These are phyloP conservation scores for Pulveroboletus frians DNA, from an alignment of 768 basidiomycete species.

Conservation along the genomic window DNA sequence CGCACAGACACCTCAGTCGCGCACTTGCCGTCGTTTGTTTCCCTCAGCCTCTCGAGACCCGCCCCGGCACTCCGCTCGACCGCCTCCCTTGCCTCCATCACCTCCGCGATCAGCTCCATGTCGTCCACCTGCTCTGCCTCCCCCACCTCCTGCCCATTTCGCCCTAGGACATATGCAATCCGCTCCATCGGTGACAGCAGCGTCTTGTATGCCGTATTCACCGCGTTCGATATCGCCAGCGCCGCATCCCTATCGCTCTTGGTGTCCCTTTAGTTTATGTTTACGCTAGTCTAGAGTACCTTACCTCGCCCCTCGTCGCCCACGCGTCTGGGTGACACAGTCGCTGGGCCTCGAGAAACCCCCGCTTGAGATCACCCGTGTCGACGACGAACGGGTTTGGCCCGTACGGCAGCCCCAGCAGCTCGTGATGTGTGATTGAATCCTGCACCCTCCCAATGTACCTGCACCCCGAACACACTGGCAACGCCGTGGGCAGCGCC, in stretches of 20 bases:
- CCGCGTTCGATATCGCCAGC: conserved; percentile 51
- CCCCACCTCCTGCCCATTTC: conserved; percentile 49
- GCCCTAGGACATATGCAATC: conserved; percentile 73
- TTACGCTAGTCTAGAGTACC: conserved; percentile 8
- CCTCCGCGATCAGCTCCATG: conserved; percentile 61
- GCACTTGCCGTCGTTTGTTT: conserved; percentile 52
- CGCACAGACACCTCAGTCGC: neutral
- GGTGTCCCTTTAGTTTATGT: conserved; percentile 8
- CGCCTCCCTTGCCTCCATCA: conserved; percentile 75
- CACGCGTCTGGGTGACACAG: conserved; percentile 86
- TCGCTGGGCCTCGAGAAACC: conserved; percentile 69
- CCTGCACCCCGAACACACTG: conserved; percentile 72
- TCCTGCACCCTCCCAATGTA: conserved; percentile 56
- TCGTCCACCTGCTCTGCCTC: conserved; percentile 76
- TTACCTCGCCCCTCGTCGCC: conserved; percentile 59
- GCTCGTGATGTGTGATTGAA: conserved; percentile 55
- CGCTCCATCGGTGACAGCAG: conserved; percentile 69
- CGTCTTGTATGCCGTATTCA: conserved; percentile 80
- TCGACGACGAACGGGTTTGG: conserved; percentile 74
- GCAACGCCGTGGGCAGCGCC: conserved; percentile 56
- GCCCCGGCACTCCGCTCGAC: conserved; percentile 55
- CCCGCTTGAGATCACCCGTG: conserved; percentile 48
- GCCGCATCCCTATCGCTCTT: conserved; percentile 25
- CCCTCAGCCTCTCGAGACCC: conserved; percentile 47
- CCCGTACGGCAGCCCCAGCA: conserved; percentile 58